Evolutionary conservation across 2,329 filamentous ascomycete genomes (phyloP), one percentile per base, ranked within the genome.

Genomic region (Hypoxylon sp.): DNA sequence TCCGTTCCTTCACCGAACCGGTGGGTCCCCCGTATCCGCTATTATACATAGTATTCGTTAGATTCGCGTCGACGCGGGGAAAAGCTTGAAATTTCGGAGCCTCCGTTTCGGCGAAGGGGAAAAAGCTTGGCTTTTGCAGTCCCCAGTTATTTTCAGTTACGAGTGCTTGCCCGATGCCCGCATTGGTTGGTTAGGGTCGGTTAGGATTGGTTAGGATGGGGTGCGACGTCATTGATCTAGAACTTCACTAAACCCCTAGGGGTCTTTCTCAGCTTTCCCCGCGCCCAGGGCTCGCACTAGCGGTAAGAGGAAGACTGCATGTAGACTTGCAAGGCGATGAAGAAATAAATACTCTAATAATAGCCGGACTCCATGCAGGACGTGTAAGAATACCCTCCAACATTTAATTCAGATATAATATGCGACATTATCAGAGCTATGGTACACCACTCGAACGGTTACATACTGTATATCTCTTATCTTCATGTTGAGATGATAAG

Each of bases 11-110:
- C 37, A 58, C 45, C 57, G 50, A 54, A 32, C 21, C 12, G 16
- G 58, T 66, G 63, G 63, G 23, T 55, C 58, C 16, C 16, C 16
- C 23, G 8, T 46, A 50, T 39, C 46, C 27, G 27, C 25, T 45
- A 59, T 19, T 41, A 41, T 29, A n/a, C 29, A 14, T 58, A 41
- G 27, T 23, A 51, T 30, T 37, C n/a, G 21, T 54, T 39, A 43
- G 37, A 21, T 54, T 27, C 16, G 43, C 34, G 51, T 39, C 34
- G 43, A 54, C 51, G 55, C 55, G 45, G 43, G 51, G 47, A 34
- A 56, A 59, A 66, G 53, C 63, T 65, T 65, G 52, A 56, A 41
- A 52, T 54, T 52, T 55, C 48, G 63, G 63, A 58, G 50, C 52
- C 57, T 61, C 46, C 52, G 27, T 45, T 54, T 57, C 16, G 54